Evolutionary conservation across 2,329 filamentous ascomycete species (phyloP), one percentile per base, ranked within the genome.

Genomic region (Esteya vermicola): DNA sequence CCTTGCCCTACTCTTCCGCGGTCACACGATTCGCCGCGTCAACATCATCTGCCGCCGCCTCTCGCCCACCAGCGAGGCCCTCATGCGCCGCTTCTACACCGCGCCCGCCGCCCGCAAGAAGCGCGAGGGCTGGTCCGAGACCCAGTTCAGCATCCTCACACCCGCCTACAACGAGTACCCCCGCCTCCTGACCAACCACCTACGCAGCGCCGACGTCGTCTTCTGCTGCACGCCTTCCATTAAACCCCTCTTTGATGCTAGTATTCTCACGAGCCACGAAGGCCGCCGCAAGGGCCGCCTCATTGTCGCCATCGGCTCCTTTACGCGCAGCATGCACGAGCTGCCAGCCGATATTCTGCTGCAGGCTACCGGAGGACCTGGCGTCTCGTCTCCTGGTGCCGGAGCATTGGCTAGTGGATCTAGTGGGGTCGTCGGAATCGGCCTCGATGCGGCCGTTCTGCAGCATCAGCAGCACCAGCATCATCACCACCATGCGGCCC

Each of bases 151-250:
- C 25, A 58, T 77, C 18, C 50, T 79, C 36, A 88, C 83, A 6
- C 78, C 77, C 0, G 67, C 71, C 2, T 89, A 89, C 48, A 75
- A 71, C 41, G 88, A 77, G 50, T 77, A 68, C 51, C 57, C 64
- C 8, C 59, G 84, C 1, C 62, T 91, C 18, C 59, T 86, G 27
- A 79, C 80, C 51, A 72, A 81, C 28, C 74, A 85, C 37, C 65
- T 95, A 38, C 65, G 75, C 28, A 73, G 72, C 9, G 75, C 83
- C 0, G 84, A 91, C 51, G 80, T 83, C 9, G 81, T 96, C 28
- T 91, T 93, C 61, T 89, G 85, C 61, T 93, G 85, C 48, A 94
- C 86, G 2, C 85, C 88, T 0, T 81, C 78, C 1, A 71, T 68
- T 0, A 64, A 71, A 26, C 81, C 83, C 1, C 63, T 95, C 1